Evolutionary conservation across 164 flowering plant genomes (phyloP).

Genomic region (Echeveria elegans): DNA sequence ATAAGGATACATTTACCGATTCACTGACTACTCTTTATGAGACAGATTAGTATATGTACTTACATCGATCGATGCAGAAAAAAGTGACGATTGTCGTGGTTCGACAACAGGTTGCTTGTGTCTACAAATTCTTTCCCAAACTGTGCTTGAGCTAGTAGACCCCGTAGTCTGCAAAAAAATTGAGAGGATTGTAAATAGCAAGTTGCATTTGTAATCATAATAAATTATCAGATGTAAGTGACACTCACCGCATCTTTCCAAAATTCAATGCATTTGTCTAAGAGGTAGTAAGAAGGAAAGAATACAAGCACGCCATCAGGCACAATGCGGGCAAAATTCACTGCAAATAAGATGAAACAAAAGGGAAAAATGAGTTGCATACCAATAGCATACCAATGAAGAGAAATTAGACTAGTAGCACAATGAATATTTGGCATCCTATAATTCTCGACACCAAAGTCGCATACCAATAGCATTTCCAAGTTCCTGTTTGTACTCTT

Average conservation of each 20-base stretch:
- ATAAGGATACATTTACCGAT: too few relatives aligned
- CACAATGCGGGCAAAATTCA: conserved; percentile 89
- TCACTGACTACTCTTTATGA: too few relatives aligned
- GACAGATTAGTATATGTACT: too few relatives aligned
- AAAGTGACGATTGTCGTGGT: conserved; percentile 81
- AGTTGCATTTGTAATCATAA: background rate
- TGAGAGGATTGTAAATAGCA: background rate
- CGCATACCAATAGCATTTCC: conserved; percentile 93
- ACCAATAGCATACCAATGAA: conserved; percentile 99
- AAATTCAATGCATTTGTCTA: conserved; percentile 73
- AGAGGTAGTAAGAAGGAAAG: conserved; percentile 84
- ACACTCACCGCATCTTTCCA: conserved; percentile 69
- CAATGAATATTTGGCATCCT: too few relatives aligned
- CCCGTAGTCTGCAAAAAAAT: conserved; percentile 39
- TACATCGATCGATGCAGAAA: conserved; percentile 67
- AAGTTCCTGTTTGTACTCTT: conserved; percentile 81
- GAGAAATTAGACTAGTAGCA: too few relatives aligned
- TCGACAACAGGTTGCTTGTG: conserved; percentile 90
- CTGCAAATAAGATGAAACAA: conserved; percentile 29
- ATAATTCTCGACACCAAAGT: too few relatives aligned
- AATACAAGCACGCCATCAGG: conserved; percentile 96
- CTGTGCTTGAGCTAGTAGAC: conserved; percentile 41
- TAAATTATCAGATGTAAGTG: background rate
- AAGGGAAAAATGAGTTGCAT: conserved; percentile 12
- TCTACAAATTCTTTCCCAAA: conserved; percentile 95